Percentiles rank a stretch among this genome's conserved stretches.
Evolutionary conservation across 164 flowering plant genomes (phyloP).

Genomic region (Chloranthus sessilifolius): DNA sequence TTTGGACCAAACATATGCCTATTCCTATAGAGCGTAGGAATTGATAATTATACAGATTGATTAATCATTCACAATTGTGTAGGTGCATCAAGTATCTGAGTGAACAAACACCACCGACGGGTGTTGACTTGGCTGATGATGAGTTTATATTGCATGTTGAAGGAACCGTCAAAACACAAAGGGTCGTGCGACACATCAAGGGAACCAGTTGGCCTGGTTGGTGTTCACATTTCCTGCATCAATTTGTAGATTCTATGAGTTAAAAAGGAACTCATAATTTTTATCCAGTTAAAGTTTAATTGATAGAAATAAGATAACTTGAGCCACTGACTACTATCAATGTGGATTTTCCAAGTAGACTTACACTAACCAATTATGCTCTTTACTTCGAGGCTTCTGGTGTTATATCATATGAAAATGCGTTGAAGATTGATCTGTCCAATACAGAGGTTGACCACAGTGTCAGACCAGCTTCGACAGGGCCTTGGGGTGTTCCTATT

Average conservation of each 20-base stretch:
- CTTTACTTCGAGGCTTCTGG: constrained; percentile 91
- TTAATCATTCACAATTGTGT: constrained; percentile 1
- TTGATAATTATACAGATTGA: too few species aligned
- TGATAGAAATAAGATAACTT: too few species aligned
- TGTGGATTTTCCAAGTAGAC: constrained; percentile 64
- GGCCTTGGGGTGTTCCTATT: constrained; percentile 98
- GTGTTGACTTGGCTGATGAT: constrained; percentile 61
- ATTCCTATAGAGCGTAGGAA: too few species aligned
- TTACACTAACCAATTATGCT: constrained; percentile 81
- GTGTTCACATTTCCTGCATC: constrained; percentile 5
- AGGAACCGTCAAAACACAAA: constrained; percentile 74
- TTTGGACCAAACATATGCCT: too few species aligned
- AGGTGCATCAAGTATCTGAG: constrained; percentile 73
- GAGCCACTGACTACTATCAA: too few species aligned
- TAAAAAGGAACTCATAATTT: too few species aligned
- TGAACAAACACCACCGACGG: constrained; percentile 59
- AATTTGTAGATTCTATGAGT: too few species aligned
- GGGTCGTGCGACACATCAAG: constrained; percentile 89
- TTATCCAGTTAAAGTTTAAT: too few species aligned
- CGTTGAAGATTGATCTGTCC: constrained; percentile 74
- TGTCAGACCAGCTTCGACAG: constrained; percentile 66
- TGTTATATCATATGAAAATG: constrained; percentile 66
- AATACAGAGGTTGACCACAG: constrained; percentile 37
- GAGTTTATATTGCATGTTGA: constrained; percentile 87
- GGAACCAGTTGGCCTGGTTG: constrained; percentile 91